These are phyloP conservation scores for Paraphoma sp. DNA, from an alignment of 2,329 filamentous ascomycete species.

Conservation along the genomic window DNA sequence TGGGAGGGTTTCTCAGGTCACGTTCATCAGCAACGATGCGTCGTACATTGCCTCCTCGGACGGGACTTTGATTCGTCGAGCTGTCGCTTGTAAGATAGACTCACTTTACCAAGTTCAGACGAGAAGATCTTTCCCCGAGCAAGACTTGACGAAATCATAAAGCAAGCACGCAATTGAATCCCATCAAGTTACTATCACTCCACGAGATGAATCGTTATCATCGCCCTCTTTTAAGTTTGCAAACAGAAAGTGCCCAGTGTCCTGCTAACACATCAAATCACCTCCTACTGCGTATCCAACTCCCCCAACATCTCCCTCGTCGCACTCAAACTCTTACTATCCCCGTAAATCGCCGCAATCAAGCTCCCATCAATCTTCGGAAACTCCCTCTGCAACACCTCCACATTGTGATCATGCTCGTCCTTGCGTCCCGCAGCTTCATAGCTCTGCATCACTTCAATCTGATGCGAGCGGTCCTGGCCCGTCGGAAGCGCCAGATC, in stretches of 20 bases:
- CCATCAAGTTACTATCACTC: too few relatives aligned
- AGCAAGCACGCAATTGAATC: too few relatives aligned
- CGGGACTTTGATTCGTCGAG: too few relatives aligned
- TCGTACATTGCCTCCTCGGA: too few relatives aligned
- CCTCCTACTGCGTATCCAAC: slow-evolving; percentile 26
- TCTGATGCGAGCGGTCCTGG: slow-evolving; percentile 51
- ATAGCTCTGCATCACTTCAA: slow-evolving; percentile 52
- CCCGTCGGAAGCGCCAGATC: slow-evolving; percentile 50
- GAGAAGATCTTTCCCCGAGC: too few relatives aligned
- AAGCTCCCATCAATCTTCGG: slow-evolving; percentile 53
- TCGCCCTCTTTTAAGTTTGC: too few relatives aligned
- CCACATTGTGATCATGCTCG: slow-evolving; percentile 51
- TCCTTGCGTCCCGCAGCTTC: slow-evolving; percentile 42
- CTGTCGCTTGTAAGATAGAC: too few relatives aligned
- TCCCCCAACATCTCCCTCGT: slow-evolving; percentile 54
- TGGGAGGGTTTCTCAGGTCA: too few relatives aligned
- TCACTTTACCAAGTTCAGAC: too few relatives aligned
- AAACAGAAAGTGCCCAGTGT: neutral
- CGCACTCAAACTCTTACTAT: slow-evolving; percentile 50
- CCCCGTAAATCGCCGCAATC: slow-evolving; percentile 55
- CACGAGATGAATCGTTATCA: too few relatives aligned
- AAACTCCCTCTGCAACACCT: slow-evolving; percentile 51
- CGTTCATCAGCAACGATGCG: too few relatives aligned
- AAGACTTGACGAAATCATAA: too few relatives aligned
- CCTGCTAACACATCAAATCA: neutral